phyloP scores from a whole-genome alignment of 2,329 filamentous ascomycete genomes.

The Claviceps purpurea region DNA sequence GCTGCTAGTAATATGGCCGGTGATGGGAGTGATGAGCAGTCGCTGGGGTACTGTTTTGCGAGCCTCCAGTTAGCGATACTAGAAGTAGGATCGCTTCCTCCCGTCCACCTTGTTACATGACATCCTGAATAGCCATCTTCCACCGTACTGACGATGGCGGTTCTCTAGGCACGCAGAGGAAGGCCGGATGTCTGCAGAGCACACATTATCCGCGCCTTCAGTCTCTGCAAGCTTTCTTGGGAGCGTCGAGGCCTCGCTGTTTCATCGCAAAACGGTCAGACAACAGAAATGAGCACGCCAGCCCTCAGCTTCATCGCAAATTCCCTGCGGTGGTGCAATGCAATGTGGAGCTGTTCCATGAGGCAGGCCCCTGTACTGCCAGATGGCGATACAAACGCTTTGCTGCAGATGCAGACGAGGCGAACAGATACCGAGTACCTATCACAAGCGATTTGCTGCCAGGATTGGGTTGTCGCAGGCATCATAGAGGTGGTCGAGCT shows the following conservation, averaged over 20 bases:
- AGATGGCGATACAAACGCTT: neutral
- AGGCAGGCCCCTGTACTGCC: neutral
- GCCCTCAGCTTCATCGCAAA: neutral
- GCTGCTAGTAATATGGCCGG: neutral
- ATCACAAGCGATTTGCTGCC: neutral
- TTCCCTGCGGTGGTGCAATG: neutral
- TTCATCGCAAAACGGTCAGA: neutral
- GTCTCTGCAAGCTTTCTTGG: neutral
- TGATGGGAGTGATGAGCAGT: neutral
- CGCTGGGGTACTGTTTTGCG: neutral
- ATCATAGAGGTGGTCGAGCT: neutral
- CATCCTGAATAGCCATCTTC: too few species aligned
- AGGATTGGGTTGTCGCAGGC: neutral
- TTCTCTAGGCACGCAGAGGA: neutral
- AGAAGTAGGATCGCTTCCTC: neutral
- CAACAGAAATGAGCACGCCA: neutral
- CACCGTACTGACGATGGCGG: neutral
- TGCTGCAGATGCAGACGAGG: neutral
- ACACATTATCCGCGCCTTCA: neutral
- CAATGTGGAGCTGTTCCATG: neutral
- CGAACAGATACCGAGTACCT: neutral
- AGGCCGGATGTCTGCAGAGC: neutral
- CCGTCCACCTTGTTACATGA: neutral
- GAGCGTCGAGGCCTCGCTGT: neutral
- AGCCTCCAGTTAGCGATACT: neutral